Percentiles rank a stretch among this genome's conserved stretches.
phyloP scores from a whole-genome alignment of 2,329 filamentous ascomycete species.

The Colletotrichum costaricense region DNA sequence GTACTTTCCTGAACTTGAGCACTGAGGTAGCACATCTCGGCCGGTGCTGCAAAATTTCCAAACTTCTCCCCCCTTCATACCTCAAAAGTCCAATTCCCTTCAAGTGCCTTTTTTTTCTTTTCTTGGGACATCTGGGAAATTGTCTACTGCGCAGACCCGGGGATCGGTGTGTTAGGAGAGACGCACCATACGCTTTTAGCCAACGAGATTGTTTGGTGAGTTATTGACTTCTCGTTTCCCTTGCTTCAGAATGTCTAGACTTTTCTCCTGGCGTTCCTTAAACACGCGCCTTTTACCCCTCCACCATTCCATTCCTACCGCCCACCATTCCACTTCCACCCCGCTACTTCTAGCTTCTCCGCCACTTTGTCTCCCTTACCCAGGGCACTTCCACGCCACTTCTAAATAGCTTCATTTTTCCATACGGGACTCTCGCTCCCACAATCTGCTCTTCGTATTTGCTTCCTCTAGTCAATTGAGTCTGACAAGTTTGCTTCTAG shows the following conservation, averaged over 20 bases:
- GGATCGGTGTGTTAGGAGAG: constrained; percentile 27
- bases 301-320: constrained; percentile 19
- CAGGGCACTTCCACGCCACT: not conserved
- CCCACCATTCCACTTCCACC: constrained; percentile 6
- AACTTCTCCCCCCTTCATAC: not conserved
- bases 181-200: not conserved
- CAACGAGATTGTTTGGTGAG: constrained; percentile 28
- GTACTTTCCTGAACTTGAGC: not conserved
- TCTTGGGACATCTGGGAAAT: not conserved
- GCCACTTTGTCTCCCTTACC: not conserved
- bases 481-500: constrained; percentile 10
- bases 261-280: constrained; percentile 15
- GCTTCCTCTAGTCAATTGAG: constrained; percentile 15
- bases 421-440: not conserved
- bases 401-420: constrained; percentile 20
- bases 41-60: constrained; percentile 4
- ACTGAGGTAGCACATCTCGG: not conserved
- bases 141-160: constrained; percentile 8
- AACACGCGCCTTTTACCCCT: constrained; percentile 26
- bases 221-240: not conserved
- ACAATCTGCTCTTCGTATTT: not conserved
- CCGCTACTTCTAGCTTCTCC: not conserved
- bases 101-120: not conserved
- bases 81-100: not conserved
- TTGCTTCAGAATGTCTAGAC: constrained; percentile 18